Conservation (phyloP, 495 filamentous ascomycete species). For the Penicillium turbatum region DNA sequence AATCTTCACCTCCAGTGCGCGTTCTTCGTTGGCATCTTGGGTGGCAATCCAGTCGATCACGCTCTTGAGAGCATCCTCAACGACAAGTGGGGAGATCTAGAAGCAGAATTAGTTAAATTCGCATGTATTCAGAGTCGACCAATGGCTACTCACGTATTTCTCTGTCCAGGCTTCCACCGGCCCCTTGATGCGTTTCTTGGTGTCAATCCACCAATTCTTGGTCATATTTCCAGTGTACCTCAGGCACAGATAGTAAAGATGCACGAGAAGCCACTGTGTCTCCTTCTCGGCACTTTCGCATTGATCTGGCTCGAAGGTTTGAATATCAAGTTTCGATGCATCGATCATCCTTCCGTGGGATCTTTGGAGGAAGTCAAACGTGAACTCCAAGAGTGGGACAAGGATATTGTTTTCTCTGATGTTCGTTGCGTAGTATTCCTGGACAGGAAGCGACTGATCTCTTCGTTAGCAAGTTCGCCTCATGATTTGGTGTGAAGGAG, state of each 20-base stretch:
- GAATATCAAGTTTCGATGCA: constrained; percentile 62
- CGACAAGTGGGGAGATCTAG: constrained; percentile 74
- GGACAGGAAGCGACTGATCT: constrained; percentile 66
- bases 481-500: not conserved
- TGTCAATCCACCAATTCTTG: constrained; percentile 82
- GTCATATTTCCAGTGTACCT: constrained; percentile 70
- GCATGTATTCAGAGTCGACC: not conserved
- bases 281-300: constrained; percentile 60
- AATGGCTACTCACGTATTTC: constrained; percentile 53
- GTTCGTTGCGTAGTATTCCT: constrained; percentile 68
- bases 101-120: constrained; percentile 2
- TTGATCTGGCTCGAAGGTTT: constrained; percentile 57
- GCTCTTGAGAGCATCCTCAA: constrained; percentile 63
- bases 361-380: constrained; percentile 77
- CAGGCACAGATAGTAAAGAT: constrained; percentile 80
- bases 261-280: constrained; percentile 75
- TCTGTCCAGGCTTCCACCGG: constrained; percentile 77
- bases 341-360: constrained; percentile 64
- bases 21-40: constrained; percentile 55
- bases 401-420: constrained; percentile 72
- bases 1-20: constrained; percentile 68
- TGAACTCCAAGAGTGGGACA: constrained; percentile 66
- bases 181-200: constrained; percentile 67
- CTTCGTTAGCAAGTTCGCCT: constrained; percentile 14
- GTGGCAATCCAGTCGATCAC: constrained; percentile 68